These are phyloP conservation scores for Salisapilia sapeloensis DNA, from an alignment of 352 stramenopile species.

Conservation along the genomic window DNA sequence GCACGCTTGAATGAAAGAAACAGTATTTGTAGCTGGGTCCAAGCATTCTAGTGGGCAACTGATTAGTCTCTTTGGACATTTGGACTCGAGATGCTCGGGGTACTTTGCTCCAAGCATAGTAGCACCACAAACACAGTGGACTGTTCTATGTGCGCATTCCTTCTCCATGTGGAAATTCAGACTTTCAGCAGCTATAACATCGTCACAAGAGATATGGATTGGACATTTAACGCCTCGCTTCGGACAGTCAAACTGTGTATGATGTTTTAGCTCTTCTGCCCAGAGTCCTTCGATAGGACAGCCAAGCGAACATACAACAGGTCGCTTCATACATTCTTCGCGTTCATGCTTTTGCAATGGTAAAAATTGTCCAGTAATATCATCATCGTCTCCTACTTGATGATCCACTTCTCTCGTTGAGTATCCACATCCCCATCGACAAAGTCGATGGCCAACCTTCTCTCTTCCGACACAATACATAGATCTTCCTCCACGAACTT, in stretches of 20 bases:
- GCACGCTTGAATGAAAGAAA: too few relatives aligned
- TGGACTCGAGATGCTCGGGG: conserved; percentile 14
- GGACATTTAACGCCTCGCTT: conserved; percentile 11
- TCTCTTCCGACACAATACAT: too few relatives aligned
- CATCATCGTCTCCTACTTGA: conserved; percentile 1
- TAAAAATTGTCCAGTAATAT: neutral
- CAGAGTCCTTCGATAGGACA: conserved; percentile 16
- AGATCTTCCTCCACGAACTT: too few relatives aligned
- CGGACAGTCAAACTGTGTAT: conserved; percentile 15
- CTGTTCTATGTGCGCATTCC: conserved; percentile 22
- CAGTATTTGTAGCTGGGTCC: too few relatives aligned
- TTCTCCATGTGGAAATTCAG: conserved; percentile 23
- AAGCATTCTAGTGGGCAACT: conserved; percentile 27
- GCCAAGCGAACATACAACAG: conserved; percentile 18
- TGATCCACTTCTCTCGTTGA: neutral
- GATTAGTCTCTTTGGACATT: conserved; percentile 28
- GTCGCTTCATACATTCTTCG: conserved; percentile 23
- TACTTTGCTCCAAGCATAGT: conserved; percentile 31
- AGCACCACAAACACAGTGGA: conserved; percentile 40
- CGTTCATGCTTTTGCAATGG: conserved; percentile 28
- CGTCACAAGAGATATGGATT: too few relatives aligned
- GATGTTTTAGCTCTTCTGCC: conserved; percentile 20
- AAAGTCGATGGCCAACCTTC: conserved; percentile 1
- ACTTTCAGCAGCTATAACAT: too few relatives aligned
- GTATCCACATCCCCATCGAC: conserved; percentile 4